Evolutionary conservation across 2,329 filamentous ascomycete species (phyloP), one percentile per base, ranked within the genome.

Genomic region (Metarhizium rileyi): DNA sequence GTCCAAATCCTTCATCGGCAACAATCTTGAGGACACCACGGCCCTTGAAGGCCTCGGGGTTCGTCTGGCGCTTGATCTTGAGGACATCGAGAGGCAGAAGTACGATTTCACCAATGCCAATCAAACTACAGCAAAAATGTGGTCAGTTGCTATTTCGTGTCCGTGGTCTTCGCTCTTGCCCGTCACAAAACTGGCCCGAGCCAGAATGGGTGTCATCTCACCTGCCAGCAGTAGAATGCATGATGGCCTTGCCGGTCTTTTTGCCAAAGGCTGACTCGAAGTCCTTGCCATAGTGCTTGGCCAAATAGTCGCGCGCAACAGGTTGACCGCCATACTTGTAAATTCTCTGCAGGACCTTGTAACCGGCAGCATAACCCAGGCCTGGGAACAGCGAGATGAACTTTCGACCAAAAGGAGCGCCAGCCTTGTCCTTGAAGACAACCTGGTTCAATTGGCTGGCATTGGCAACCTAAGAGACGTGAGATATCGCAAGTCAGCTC

Each of bases 241-340:
- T 86, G 61, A 98, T 90, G 14, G 93, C 91, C 78, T 98, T 97
- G 69, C 93, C 93, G 35, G 89, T 96, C 70, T 95, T 94, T 74
- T 90, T 90, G 65, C 93, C 93, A 63, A 98, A 98, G 10, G 89
- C 81, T 58, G 76, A 73, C 69, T 97, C 91, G 66, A 98, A 98
- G 58, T 84, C 77, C 60, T 80, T 77, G 58, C 87, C 86, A 65
- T 95, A 84, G 76, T 97, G 78, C 64, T 78, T 71, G 47, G 80
- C 78, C 47, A 98, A 80, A 70, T 86, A 96, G 71, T 98, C 93
- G 49, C 91, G 85, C 36, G 88, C 90, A 61, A 96, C 87, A 42
- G 93, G 93, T 75, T 98, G 93, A 46, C 93, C 93, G 58, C 93
- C 93, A 65, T 96, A 98, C 75, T 98, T 98, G 80, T 98, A 98